A percentile compares a stretch with the other conserved stretches of the same genome.
phyloP scores from a whole-genome alignment of 73 alveolate species.

The Stentor roeselii region DNA sequence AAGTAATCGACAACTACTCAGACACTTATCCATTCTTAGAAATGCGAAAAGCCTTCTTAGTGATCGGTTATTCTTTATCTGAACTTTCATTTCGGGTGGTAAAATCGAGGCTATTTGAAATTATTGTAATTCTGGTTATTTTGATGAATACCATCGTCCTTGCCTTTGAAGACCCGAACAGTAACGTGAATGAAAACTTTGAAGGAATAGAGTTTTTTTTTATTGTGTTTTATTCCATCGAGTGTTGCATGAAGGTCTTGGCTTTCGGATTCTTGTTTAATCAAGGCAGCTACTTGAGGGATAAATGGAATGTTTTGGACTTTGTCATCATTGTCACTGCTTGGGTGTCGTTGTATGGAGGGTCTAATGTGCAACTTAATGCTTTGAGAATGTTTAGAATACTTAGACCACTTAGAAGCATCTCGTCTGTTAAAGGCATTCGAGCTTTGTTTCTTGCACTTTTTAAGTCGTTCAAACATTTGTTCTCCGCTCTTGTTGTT shows the following conservation, averaged over 20 bases:
- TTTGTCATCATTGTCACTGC: slow-evolving; percentile 64
- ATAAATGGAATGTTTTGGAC: slow-evolving; percentile 76
- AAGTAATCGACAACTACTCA: not conserved
- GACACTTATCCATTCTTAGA: not conserved
- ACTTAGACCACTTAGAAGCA: slow-evolving; percentile 53
- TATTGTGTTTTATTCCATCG: slow-evolving; percentile 50
- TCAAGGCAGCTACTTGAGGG: slow-evolving; percentile 59
- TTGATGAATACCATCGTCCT: slow-evolving; percentile 30
- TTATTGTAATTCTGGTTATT: not conserved
- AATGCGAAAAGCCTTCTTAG: not conserved
- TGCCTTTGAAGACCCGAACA: slow-evolving; percentile 30
- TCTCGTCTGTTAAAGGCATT: slow-evolving; percentile 44
- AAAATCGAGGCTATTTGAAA: slow-evolving; percentile 27
- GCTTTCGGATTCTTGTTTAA: slow-evolving; percentile 65
- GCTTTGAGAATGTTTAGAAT: slow-evolving; percentile 52
- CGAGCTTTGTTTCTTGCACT: slow-evolving; percentile 39
- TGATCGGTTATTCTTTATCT: not conserved
- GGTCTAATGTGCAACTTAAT: slow-evolving; percentile 31
- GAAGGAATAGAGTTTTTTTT: slow-evolving; percentile 33
- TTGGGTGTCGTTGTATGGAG: slow-evolving; percentile 28
- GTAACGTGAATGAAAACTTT: not conserved
- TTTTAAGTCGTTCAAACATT: slow-evolving; percentile 39
- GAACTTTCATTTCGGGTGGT: slow-evolving; percentile 18
- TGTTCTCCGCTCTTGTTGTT: slow-evolving; percentile 37
- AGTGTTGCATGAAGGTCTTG: slow-evolving; percentile 52